phyloP scores from a whole-genome alignment of 257 asterid species.

The Solanum piurae region DNA sequence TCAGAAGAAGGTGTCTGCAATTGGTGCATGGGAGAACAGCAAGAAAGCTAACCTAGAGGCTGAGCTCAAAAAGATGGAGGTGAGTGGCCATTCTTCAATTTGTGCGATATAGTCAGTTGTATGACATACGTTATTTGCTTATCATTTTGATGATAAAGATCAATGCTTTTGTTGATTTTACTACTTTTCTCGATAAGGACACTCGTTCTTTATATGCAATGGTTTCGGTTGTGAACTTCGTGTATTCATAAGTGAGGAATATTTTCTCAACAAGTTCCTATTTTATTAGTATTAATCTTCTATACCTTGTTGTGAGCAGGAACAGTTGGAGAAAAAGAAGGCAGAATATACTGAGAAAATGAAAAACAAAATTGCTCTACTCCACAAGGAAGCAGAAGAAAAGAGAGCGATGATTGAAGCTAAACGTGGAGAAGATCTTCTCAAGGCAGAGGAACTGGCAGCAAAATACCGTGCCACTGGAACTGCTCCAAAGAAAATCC shows the following conservation, averaged over 20 bases:
- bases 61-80: conserved; percentile 83
- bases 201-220: not conserved
- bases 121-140: not conserved
- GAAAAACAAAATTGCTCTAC: conserved; percentile 62
- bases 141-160: not conserved
- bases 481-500: conserved; percentile 70
- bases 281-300: not conserved
- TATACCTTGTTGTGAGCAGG: conserved; percentile 21
- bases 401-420: conserved; percentile 66
- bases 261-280: not conserved
- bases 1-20: conserved; percentile 56
- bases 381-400: conserved; percentile 82
- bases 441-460: conserved; percentile 82
- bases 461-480: conserved; percentile 91
- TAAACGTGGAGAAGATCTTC: conserved; percentile 75
- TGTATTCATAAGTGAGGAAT: not conserved
- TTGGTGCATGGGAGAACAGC: conserved; percentile 88
- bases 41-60: conserved; percentile 84
- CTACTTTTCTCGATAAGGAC: not conserved
- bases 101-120: not conserved
- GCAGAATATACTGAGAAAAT: conserved; percentile 61
- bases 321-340: conserved; percentile 71
- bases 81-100: conserved; percentile 8
- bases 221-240: not conserved
- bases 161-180: not conserved